Base-by-base conservation (phyloP, 2,329 filamentous ascomycete species). In the Claviceps citrina region DNA sequence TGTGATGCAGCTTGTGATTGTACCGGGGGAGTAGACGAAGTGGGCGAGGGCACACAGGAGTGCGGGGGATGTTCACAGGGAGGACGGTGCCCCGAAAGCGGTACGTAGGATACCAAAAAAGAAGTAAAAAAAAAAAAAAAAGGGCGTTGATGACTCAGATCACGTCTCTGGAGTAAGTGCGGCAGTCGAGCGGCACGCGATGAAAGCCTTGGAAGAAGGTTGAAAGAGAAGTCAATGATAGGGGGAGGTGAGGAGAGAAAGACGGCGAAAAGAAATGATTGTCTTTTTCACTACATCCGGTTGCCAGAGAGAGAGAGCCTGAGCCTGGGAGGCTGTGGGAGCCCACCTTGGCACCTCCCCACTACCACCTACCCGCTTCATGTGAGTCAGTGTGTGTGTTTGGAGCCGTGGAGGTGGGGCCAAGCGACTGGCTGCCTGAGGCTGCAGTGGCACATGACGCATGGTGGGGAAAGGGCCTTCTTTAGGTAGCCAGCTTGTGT, bases 1-100 rank as follows among this genome's bases (percentile, higher is more conserved):
- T 68, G 55, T 79, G 63, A 32, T 41, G 42, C 19, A 31, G 25
- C 8, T 38, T 38, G 31, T 26, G 16, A 20, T 34, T 31, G 26
- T 36, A 40, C 25, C 32, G 31, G 16, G 15, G 13, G 18, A 24
- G 33, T 38, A 18, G 36, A 30, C 22, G 33, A 31, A 43, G 42
- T 31, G 32, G 41, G 32, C 36, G 33, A 38, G n/a, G 31, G 25
- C 39, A 42, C 33, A 39, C 33, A 33, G 33, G 22, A 33, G 36
- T 42, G 43, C 36, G 39, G 41, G 38, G 30, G 34, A 35, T 31
- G 42, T 45, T 40, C 36, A 38, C 28, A 39, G 33, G 8, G 32
- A 33, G 36, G 28, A 42, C 33, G 28, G 30, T 34, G 26, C 37
- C 37, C 40, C 25, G 24, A 34, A 20, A 25, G 31, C 28, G 19